Evolutionary conservation across 768 basidiomycete genomes (phyloP), one percentile per base, ranked within the genome.

Genomic region (Collybiopsis luxurians): DNA sequence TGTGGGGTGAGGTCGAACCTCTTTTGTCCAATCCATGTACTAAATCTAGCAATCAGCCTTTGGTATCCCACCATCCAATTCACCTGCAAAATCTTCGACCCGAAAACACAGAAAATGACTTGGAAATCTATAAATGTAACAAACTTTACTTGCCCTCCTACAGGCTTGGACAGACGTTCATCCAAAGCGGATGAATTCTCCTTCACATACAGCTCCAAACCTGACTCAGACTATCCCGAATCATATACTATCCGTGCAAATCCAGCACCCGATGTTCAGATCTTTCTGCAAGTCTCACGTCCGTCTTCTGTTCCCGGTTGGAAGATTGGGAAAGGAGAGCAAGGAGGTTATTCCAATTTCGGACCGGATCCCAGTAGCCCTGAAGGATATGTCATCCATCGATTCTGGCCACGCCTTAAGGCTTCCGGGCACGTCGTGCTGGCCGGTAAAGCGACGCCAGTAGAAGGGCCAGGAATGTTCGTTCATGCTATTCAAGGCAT

Each of bases 401-500:
- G 89, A 48, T 95, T 97, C 81, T 95, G 92, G 89, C 95, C 94
- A 13, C 79, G 83, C 38, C 77, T 79, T 61, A 64, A 71, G 28
- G 82, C 79, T 17, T 75, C 77, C 24, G 95, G 95, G 4, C 80
- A 83, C 61, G 66, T 95, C 69, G 82, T 90, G 47, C 69, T 75
- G 60, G 80, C 84, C 30, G 91, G 90, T 43, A 72, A 82, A 56
- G 87, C 87, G 5, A 72, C 75, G 55, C 48, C 75, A 7, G 72
- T 84, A 54, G 69, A 80, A 30, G 90, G 89, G 43, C 74, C 80
- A 36, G 92, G 92, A 27, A 91, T 94, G 89, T 86, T 96, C 70
- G 81, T 95, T 19, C 92, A 96, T 70, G 96, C 96, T 44, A 97
- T 98, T 69, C 96, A 98, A 69, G 97, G 96, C 69, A 96, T 99